Percentiles rank a stretch among this genome's conserved stretches.
Conservation (phyloP, 768 basidiomycete species). For the Pleurotus citrinopileatus region DNA sequence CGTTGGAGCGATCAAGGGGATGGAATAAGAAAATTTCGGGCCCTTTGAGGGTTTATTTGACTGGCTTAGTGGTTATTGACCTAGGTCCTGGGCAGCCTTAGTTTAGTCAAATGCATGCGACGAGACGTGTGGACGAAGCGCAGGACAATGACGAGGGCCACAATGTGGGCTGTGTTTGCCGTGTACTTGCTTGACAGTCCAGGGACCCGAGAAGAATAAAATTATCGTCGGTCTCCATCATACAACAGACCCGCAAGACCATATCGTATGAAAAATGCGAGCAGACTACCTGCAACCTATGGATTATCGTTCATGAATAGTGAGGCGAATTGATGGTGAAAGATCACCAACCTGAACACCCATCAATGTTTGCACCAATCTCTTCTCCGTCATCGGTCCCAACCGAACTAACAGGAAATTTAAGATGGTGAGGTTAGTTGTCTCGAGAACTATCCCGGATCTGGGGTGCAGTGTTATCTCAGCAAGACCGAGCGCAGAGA, state of each 20-base stretch:
- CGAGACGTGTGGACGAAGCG: no score
- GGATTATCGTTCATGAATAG: not conserved
- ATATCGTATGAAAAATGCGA: slow-evolving; percentile 88
- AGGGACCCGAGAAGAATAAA: no score
- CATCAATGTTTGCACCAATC: slow-evolving; percentile 71
- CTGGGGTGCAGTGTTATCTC: slow-evolving; percentile 53
- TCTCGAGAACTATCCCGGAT: slow-evolving; percentile 59
- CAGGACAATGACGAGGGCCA: no score
- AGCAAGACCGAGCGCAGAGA: slow-evolving; percentile 66
- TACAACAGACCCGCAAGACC: slow-evolving; percentile 88
- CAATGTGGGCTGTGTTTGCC: no score
- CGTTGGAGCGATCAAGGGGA: not conserved
- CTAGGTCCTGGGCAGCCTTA: no score
- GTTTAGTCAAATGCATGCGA: no score
- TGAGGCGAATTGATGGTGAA: slow-evolving; percentile 5
- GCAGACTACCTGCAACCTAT: slow-evolving; percentile 69
- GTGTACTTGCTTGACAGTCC: no score
- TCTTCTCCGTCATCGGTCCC: slow-evolving; percentile 85
- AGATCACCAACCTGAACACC: slow-evolving; percentile 58
- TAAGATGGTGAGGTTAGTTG: slow-evolving; percentile 89
- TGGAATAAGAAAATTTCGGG: not conserved
- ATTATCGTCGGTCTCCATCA: slow-evolving; percentile 85
- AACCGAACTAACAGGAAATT: slow-evolving; percentile 79
- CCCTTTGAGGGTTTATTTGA: no score
- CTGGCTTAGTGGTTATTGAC: no score